Conservation (phyloP, 2,329 filamentous ascomycete genomes). For the Tolypocladium cylindrosporum region DNA sequence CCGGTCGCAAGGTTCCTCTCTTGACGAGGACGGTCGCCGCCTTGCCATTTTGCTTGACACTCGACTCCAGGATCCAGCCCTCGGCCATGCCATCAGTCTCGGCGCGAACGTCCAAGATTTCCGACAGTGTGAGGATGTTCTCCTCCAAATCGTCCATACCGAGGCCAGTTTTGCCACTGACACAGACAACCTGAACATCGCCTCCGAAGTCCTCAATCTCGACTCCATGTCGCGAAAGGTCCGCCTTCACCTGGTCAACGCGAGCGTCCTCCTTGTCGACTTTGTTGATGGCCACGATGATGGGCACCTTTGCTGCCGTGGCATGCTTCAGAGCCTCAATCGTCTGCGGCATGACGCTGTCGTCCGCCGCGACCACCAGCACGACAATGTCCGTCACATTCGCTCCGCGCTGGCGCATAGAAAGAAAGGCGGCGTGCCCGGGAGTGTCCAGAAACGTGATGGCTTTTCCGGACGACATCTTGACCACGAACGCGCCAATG, state of each 20-base stretch:
- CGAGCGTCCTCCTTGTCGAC: slow-evolving; percentile 80
- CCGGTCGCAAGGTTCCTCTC: slow-evolving; percentile 71
- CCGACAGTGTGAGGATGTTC: slow-evolving; percentile 73
- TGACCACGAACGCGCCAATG: slow-evolving; percentile 93
- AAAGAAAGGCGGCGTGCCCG: slow-evolving; percentile 88
- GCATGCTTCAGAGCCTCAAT: slow-evolving; percentile 94
- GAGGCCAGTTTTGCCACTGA: slow-evolving; percentile 87
- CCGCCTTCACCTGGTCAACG: slow-evolving; percentile 75
- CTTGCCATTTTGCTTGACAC: slow-evolving; percentile 74
- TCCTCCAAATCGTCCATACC: slow-evolving; percentile 92
- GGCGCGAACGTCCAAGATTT: slow-evolving; percentile 83
- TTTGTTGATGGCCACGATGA: slow-evolving; percentile 98
- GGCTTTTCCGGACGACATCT: slow-evolving; percentile 72
- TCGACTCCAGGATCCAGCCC: slow-evolving; percentile 89
- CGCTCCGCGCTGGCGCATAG: slow-evolving; percentile 91
- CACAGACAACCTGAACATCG: slow-evolving; percentile 82
- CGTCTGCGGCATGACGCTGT: slow-evolving; percentile 95
- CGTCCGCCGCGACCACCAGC: slow-evolving; percentile 89
- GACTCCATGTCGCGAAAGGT: slow-evolving; percentile 73
- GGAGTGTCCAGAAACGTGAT: slow-evolving; percentile 98
- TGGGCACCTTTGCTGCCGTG: slow-evolving; percentile 74
- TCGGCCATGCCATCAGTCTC: slow-evolving; percentile 69
- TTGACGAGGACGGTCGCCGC: slow-evolving; percentile 84
- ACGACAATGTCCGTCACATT: slow-evolving; percentile 96
- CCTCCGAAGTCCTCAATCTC: slow-evolving; percentile 93